These are phyloP conservation scores for Populus nigra DNA, from an alignment of 345 rosid species.

Conservation along the genomic window DNA sequence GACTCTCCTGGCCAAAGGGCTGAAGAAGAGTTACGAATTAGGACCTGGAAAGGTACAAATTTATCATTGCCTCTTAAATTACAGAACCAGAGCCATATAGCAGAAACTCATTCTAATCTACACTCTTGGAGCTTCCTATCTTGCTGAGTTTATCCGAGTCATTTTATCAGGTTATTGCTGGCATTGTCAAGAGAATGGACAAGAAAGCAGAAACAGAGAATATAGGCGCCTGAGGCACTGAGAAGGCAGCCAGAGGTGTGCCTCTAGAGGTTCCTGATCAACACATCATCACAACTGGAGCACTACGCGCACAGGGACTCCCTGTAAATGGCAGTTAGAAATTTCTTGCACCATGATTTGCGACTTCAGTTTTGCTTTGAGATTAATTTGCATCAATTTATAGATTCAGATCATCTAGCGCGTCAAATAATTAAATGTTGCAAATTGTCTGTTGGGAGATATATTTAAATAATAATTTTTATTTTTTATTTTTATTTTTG, in stretches of 20 bases:
- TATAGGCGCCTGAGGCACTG: slow-evolving; percentile 47
- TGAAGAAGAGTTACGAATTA: slow-evolving; percentile 76
- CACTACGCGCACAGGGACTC: not conserved
- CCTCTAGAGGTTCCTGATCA: not conserved
- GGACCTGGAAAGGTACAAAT: slow-evolving; percentile 92
- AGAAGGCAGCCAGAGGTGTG: slow-evolving; percentile 1
- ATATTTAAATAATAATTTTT: too few relatives aligned
- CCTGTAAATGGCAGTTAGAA: not conserved
- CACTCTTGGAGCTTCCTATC: not conserved
- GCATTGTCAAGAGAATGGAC: slow-evolving; percentile 90
- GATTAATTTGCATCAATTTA: not conserved
- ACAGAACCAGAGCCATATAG: not conserved
- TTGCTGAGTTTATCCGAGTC: slow-evolving; percentile 7
- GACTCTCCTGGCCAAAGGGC: slow-evolving; percentile 68
- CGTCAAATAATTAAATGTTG: not conserved
- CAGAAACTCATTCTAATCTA: not conserved
- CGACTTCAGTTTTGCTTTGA: slow-evolving; percentile 1
- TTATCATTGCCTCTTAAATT: not conserved
- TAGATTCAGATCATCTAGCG: not conserved
- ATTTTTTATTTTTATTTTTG: too few relatives aligned
- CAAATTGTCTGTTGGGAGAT: too few relatives aligned
- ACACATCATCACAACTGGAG: not conserved
- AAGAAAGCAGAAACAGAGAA: slow-evolving; percentile 67
- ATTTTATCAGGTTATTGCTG: slow-evolving; percentile 78
- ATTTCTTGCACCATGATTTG: not conserved